Base-by-base conservation (phyloP, 2,329 filamentous ascomycete species). In the Paramyrothecium roridum region DNA sequence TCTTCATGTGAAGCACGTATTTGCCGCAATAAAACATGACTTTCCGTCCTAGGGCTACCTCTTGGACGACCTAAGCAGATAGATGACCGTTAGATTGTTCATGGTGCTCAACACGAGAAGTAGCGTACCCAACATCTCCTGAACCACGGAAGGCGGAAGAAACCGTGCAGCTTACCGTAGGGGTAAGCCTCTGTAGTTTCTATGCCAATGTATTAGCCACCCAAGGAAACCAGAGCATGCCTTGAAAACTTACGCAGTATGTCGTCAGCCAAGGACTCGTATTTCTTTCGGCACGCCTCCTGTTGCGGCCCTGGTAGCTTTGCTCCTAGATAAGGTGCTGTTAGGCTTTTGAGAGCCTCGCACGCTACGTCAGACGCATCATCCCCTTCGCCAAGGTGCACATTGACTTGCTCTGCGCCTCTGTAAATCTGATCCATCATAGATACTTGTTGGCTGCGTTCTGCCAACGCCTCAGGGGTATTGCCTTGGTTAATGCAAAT, bases 401-500 rank as follows among this genome's bases (percentile, higher is more conserved):
- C 49, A 33, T 51, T 51, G 49, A 51, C 49, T 30, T 51, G 49
- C 20, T 51, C 49, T 7, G 49, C 49, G 20, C 17, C 33, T 16
- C 49, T 37, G 20, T 51, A 51, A 22, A 51, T 51, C 3, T 20
- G 17, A 30, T 51, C 49, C 49, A 51, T 51, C 33, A 51, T 7
- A 13, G 49, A 26, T 21, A 51, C 49, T 30, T 51, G 49, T 8
- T n/a, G 23, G 12, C 49, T 30, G 30, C 49, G 49, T 20, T 51
- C 49, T n/a, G 49, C 49, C 49, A 51, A 30, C 12, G 49, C 49
- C 4, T 6, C 16, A 17, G 49, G 33, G n/a, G 49, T 37, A 33
- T n/a, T 51, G 13, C 26, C 49, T 20, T 51, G 49, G 49, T 51
- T 51, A 30, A 51, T 51, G 49, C 49, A 51, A 13, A 51, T 51